Evolutionary conservation across 1,139 yeast genomes (phyloP).

Genomic region (Debaryomycetaceae sp.): DNA sequence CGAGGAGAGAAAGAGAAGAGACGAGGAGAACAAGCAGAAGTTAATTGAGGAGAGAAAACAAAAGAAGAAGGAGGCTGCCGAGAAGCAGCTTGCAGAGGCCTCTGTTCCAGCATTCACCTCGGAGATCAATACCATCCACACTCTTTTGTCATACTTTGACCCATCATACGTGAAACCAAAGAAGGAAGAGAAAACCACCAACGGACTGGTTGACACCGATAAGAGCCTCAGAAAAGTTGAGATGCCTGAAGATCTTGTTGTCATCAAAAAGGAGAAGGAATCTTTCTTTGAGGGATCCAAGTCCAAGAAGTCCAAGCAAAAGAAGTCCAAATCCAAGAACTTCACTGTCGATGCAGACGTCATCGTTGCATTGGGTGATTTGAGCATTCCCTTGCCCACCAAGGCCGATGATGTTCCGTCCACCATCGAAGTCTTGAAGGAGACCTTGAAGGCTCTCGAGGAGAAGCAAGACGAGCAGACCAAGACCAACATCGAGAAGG

Average conservation of each 20-base stretch:
- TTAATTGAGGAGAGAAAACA: slow-evolving; percentile 57
- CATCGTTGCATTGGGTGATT: slow-evolving; percentile 72
- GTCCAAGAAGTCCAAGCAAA: slow-evolving; percentile 42
- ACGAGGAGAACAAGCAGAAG: slow-evolving; percentile 60
- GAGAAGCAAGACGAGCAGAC: slow-evolving; percentile 82
- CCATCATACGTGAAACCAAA: slow-evolving; percentile 70
- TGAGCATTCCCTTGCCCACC: slow-evolving; percentile 79
- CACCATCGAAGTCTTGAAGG: slow-evolving; percentile 67
- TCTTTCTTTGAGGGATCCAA: slow-evolving; percentile 56
- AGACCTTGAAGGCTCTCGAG: slow-evolving; percentile 67
- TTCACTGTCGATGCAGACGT: slow-evolving; percentile 80
- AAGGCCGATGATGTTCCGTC: slow-evolving; percentile 68
- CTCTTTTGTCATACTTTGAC: slow-evolving; percentile 69
- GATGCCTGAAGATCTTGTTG: slow-evolving; percentile 62
- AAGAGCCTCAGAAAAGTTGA: slow-evolving; percentile 49
- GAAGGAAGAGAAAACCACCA: slow-evolving; percentile 20
- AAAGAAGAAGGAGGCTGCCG: slow-evolving; percentile 63
- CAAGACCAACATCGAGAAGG: slow-evolving; percentile 67
- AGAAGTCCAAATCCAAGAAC: slow-evolving; percentile 38
- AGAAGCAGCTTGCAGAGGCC: slow-evolving; percentile 61
- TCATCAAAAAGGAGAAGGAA: slow-evolving; percentile 64
- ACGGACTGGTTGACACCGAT: slow-evolving; percentile 17
- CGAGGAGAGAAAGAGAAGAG: slow-evolving; percentile 67
- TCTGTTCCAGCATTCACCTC: slow-evolving; percentile 82
- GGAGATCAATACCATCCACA: slow-evolving; percentile 73